A percentile compares a stretch with the other conserved stretches of the same genome.
Conservation (phyloP, 225 moss, liverwort and hornwort species). For the Asterella californica region DNA sequence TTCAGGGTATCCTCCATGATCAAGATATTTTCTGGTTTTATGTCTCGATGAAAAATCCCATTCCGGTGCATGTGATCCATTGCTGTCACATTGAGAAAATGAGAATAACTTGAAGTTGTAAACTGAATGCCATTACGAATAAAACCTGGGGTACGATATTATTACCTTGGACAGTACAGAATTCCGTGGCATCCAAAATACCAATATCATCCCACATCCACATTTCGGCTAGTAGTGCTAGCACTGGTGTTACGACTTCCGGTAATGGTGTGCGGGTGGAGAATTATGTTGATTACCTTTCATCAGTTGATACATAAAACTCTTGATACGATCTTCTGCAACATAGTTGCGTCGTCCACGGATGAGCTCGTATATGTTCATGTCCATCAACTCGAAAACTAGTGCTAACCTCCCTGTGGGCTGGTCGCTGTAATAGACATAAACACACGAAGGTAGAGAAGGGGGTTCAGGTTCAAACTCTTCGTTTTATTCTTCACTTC, state of each 20-base stretch:
- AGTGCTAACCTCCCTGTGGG: slow-evolving; percentile 88
- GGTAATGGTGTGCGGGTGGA: neutral
- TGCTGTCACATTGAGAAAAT: slow-evolving; percentile 39
- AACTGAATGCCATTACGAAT: neutral
- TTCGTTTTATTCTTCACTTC: neutral
- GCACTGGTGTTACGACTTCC: neutral
- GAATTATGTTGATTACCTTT: slow-evolving; percentile 51
- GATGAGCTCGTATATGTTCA: slow-evolving; percentile 99
- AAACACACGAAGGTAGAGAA: neutral
- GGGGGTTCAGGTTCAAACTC: neutral
- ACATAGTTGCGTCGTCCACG: slow-evolving; percentile 86
- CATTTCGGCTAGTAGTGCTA: neutral
- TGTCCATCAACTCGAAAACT: slow-evolving; percentile 95
- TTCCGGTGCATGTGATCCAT: slow-evolving; percentile 99
- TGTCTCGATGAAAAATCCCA: slow-evolving; percentile 96
- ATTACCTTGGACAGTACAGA: neutral
- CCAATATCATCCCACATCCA: no score
- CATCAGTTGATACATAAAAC: slow-evolving; percentile 97
- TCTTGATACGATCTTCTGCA: slow-evolving; percentile 82
- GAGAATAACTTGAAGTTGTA: no score
- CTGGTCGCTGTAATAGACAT: slow-evolving; percentile 55
- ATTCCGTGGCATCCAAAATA: neutral
- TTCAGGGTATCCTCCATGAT: slow-evolving; percentile 94
- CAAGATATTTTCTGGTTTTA: slow-evolving; percentile 95
- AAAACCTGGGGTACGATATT: neutral